Base-by-base conservation (phyloP, 352 stramenopile species). In the Aphanomyces astaci region DNA sequence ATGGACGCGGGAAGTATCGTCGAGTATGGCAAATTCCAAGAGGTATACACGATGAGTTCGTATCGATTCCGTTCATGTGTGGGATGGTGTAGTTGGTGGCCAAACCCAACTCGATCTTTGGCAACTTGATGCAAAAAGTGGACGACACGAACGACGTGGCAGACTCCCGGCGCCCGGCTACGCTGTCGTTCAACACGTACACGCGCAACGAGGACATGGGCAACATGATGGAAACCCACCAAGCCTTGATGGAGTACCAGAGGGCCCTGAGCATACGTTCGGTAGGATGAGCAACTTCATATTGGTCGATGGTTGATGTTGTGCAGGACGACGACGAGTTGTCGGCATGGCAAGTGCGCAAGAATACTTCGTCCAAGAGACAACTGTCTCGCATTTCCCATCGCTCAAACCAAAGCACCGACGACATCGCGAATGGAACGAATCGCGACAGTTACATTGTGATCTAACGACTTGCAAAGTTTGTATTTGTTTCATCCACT, bases 71-170 rank as follows among this genome's bases (percentile, higher is more conserved):
- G n/a, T n/a, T n/a, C 36, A 7, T 43, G 36, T 7, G 7, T 43
- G 36, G 15, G 36, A 43, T 15, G 7, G 36, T 7, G 17, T 75
- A 78, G 33, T 63, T 95, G 11, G 77, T 93, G 25, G 75, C 75
- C 24, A 78, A 86, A 65, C 79, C 80, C 10, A 80, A 82, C 7
- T 70, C 90, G 7, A 90, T 94, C 52, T 88, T 79, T 56, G 31
- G 17, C 1, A 82, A 93, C 74, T 92, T 94, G 86, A 75, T 92
- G 32, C 81, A 65, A 11, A 51, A 39, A 31, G 48, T 52, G 32
- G 56, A 65, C 46, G 22, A 46, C 11, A 33, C 24, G 36, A 19
- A 36, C n/a, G 15, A 28, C 25, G 13, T 19, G 36, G 39, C 46
- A 33, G 39, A 51, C 46, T 22, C 17, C 1, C 13, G 11, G 22